Percentiles rank a stretch among this genome's conserved stretches.
These are phyloP conservation scores for Asparagopsis taxiformis DNA, from an alignment of 31 red algal species.

Conservation along the genomic window DNA sequence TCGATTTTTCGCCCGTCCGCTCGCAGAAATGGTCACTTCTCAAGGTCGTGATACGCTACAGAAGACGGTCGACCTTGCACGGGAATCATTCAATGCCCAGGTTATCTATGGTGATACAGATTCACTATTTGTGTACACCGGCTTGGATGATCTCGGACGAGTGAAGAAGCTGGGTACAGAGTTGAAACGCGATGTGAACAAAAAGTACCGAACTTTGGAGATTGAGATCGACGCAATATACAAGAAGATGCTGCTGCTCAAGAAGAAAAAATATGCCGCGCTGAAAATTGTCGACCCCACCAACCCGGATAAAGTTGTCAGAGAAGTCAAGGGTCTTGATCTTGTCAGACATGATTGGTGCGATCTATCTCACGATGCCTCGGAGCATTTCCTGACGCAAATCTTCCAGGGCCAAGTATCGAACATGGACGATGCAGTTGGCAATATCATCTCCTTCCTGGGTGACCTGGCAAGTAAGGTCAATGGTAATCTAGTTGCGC, in stretches of 20 bases:
- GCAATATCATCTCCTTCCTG: conserved; percentile 62
- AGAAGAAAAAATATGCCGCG: conserved; percentile 98
- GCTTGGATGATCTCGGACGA: conserved; percentile 48
- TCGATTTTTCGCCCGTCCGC: conserved; percentile 78
- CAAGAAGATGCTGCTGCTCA: conserved; percentile 89
- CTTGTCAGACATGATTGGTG: conserved; percentile 99
- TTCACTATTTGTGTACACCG: conserved; percentile 91
- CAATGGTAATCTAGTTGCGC: conserved; percentile 42
- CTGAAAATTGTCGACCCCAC: conserved; percentile 61
- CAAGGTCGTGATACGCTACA: conserved; percentile 88
- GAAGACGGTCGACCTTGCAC: conserved; percentile 84
- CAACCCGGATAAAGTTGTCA: conserved; percentile 51
- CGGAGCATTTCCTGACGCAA: conserved; percentile 54
- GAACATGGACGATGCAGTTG: conserved; percentile 74
- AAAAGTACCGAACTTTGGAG: conserved; percentile 86
- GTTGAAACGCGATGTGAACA: conserved; percentile 85
- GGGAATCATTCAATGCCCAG: conserved; percentile 61
- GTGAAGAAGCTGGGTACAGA: conserved; percentile 64
- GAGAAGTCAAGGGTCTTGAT: conserved; percentile 96
- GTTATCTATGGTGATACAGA: conserved; percentile 99
- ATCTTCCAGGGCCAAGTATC: conserved; percentile 40
- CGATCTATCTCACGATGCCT: conserved; percentile 68
- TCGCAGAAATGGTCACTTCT: conserved; percentile 88
- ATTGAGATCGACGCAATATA: conserved; percentile 98
- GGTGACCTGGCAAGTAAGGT: conserved; percentile 28